Conservation (phyloP, 208 protist genomes). For the Trypanosoma lewisi region DNA sequence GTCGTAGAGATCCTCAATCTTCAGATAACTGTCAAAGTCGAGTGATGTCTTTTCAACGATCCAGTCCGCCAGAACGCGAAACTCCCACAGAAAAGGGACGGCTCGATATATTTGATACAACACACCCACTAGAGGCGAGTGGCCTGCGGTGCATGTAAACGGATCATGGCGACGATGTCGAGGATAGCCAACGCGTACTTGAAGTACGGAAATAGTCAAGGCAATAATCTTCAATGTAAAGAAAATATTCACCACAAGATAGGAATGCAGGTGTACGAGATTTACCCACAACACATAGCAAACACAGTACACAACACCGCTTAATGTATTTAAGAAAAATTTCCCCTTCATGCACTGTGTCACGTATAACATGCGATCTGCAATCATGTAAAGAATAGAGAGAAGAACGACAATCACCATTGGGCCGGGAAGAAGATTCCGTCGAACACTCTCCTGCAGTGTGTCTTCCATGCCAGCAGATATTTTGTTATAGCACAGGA, state of each 20-base stretch:
- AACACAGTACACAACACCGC: constrained; percentile 37
- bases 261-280: constrained; percentile 20
- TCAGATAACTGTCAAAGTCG: constrained; percentile 71
- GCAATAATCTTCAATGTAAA: constrained; percentile 50
- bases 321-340: constrained; percentile 39
- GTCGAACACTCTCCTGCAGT: constrained; percentile 61
- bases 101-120: constrained; percentile 50
- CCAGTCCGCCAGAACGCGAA: constrained; percentile 78
- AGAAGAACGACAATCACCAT: constrained; percentile 67
- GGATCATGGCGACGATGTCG: constrained; percentile 52
- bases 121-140: constrained; percentile 25
- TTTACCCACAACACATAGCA: constrained; percentile 61
- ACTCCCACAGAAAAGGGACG: constrained; percentile 82
- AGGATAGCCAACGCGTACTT: constrained; percentile 68
- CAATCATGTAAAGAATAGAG: constrained; percentile 55
- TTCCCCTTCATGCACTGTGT: constrained; percentile 44
- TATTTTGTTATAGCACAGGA: constrained; percentile 56
- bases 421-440: constrained; percentile 69
- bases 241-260: constrained; percentile 38
- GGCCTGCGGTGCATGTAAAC: constrained; percentile 50
- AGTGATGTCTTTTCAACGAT: constrained; percentile 64
- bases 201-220: constrained; percentile 40
- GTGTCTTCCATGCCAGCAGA: constrained; percentile 29
- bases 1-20: constrained; percentile 70
- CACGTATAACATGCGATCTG: constrained; percentile 79